Evolutionary conservation across 1,284 basidiomycete species (phyloP).

Genomic region (Phylloboletellus chloephorus): DNA sequence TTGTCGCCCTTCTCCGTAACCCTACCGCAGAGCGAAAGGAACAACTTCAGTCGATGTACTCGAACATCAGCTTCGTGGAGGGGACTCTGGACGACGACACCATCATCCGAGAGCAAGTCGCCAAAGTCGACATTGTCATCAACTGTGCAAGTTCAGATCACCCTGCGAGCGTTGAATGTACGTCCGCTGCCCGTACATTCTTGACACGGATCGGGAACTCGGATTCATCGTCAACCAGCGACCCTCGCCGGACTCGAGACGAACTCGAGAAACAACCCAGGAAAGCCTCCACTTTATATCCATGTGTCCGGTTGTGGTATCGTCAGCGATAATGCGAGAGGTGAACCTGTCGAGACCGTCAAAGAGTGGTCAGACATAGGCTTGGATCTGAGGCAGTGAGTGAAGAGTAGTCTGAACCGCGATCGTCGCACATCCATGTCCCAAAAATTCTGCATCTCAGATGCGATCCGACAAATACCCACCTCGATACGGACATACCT

Average conservation of each 20-base stretch:
- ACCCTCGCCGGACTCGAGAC: conserved; percentile 37
- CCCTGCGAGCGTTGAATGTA: conserved; percentile 32
- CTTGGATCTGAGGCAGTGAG: conserved; percentile 30
- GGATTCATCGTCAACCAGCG: conserved; percentile 23
- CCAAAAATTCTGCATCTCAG: conserved; percentile 7
- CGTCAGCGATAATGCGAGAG: conserved; percentile 36
- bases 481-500: conserved; percentile 35
- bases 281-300: conserved; percentile 38
- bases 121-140: conserved; percentile 34
- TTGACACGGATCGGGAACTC: background rate
- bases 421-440: background rate
- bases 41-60: conserved; percentile 29
- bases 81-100: conserved; percentile 35
- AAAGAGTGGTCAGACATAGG: conserved; percentile 36
- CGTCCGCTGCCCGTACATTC: conserved; percentile 6
- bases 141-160: conserved; percentile 41
- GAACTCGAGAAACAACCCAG: conserved; percentile 32
- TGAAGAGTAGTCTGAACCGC: background rate
- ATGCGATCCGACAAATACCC: conserved; percentile 29
- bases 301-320: conserved; percentile 40
- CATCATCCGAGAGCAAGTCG: conserved; percentile 33
- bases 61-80: conserved; percentile 33
- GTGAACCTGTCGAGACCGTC: conserved; percentile 31
- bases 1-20: conserved; percentile 35
- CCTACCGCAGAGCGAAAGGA: conserved; percentile 28